Evolutionary conservation across 2,329 filamentous ascomycete species (phyloP), one percentile per base, ranked within the genome.

Genomic region (Aspergillus hortae): DNA sequence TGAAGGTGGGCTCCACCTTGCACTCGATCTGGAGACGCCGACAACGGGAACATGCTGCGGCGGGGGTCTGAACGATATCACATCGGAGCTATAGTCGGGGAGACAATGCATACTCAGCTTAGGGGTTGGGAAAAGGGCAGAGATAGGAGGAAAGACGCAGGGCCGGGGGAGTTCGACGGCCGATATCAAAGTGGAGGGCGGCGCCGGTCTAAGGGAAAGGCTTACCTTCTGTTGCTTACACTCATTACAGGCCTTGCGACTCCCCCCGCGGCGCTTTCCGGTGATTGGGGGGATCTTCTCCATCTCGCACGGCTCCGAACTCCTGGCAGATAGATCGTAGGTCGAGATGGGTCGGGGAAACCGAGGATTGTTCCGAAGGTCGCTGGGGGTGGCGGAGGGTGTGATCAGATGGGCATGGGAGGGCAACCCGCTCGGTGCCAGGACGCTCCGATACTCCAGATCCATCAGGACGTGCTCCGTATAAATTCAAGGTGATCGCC

Each of bases 221-320:
- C 65, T 69, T 60, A 86, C 83, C 78, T 86, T 86, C 67, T 87
- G 84, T 71, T 87, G 84, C 53, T 84, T 77, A 69, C 84, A 87
- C 66, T 86, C 82, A 61, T 86, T 86, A 70, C 83, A 86, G 21
- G 83, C 83, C 67, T 84, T 71, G 41, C 69, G 62, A 61, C 68
- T 71, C 25, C 70, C 70, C 52, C 69, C 69, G 58, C 69, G 65
- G 58, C 69, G 69, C 55, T 72, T 72, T 55, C 67, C 76, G 67
- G 84, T 82, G 57, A 76, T 67, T 53, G 75, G 73, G 58, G 66
- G 67, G 49, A 66, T 61, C 61, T 70, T 72, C 57, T 68, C 66
- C 63, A 72, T 71, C 56, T 70, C 67, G 59, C 65, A 61, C 56
- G 63, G 61, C 55, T 67, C 70, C 50, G 66, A 64, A 47, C 56